Percentiles rank a stretch among this genome's conserved stretches.
Evolutionary conservation across 1,284 basidiomycete species (phyloP).

Genomic region (Nidula niveotomentosa): DNA sequence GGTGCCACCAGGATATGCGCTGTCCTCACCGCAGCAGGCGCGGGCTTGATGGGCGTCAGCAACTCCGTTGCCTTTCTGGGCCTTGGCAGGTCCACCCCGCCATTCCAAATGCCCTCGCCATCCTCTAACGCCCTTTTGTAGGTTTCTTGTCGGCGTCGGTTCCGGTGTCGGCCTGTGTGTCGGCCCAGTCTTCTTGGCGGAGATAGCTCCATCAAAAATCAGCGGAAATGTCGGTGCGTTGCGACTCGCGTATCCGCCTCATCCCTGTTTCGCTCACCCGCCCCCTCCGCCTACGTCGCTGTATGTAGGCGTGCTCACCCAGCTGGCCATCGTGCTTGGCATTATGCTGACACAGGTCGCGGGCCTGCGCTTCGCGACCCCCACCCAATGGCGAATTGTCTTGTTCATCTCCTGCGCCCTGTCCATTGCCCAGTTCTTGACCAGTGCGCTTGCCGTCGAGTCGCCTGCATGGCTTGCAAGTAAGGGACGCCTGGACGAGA

Average conservation of each 20-base stretch:
- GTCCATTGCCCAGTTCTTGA: slow-evolving; percentile 58
- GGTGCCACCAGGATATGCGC: slow-evolving; percentile 64
- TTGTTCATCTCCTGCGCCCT: slow-evolving; percentile 64
- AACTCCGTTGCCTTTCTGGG: slow-evolving; percentile 57
- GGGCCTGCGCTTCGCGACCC: slow-evolving; percentile 64
- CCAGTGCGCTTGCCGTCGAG: slow-evolving; percentile 55
- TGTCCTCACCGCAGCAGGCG: slow-evolving; percentile 57
- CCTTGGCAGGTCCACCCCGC: slow-evolving; percentile 58
- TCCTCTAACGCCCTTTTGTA: slow-evolving; percentile 21
- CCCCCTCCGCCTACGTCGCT: too few species aligned
- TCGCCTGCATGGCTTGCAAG: slow-evolving; percentile 66
- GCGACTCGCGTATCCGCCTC: background rate
- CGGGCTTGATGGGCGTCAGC: slow-evolving; percentile 65
- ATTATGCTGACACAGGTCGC: slow-evolving; percentile 77
- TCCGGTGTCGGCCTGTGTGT: slow-evolving; percentile 86
- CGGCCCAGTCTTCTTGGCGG: slow-evolving; percentile 83
- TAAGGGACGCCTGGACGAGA: slow-evolving; percentile 49
- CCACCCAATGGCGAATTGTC: slow-evolving; percentile 74
- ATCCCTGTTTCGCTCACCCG: too few species aligned
- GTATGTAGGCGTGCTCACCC: slow-evolving; percentile 79
- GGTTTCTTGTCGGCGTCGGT: slow-evolving; percentile 77
- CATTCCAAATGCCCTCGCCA: too few species aligned
- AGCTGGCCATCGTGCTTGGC: slow-evolving; percentile 82
- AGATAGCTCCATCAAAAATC: slow-evolving; percentile 75
- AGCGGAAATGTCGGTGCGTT: slow-evolving; percentile 70